Conservation (phyloP, 1,284 basidiomycete species). For the Paramarasmius palmivorus region DNA sequence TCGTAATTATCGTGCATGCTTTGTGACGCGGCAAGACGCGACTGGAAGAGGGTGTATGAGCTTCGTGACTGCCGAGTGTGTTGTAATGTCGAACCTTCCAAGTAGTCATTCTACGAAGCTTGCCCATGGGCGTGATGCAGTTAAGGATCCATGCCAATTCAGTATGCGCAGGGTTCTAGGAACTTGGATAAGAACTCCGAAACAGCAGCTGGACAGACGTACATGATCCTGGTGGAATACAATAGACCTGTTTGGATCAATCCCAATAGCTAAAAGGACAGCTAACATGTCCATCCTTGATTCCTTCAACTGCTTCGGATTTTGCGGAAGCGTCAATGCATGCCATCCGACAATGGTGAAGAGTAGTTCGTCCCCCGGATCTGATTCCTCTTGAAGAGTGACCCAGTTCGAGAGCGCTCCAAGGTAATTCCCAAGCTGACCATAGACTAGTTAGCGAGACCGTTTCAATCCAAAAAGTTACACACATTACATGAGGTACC, state of each 20-base stretch:
- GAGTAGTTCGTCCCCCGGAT: slow-evolving; percentile 62
- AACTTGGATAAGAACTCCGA: slow-evolving; percentile 5
- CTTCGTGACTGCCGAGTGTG: no score
- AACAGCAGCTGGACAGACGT: slow-evolving; percentile 25
- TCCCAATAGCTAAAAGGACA: slow-evolving; percentile 80
- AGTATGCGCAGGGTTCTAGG: slow-evolving; percentile 79
- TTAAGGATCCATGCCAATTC: slow-evolving; percentile 93
- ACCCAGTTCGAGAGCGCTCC: slow-evolving; percentile 92
- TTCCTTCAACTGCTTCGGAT: slow-evolving; percentile 60
- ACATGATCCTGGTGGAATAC: slow-evolving; percentile 92
- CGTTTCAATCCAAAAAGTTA: no score
- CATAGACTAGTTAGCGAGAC: background rate
- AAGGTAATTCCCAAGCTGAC: slow-evolving; percentile 89
- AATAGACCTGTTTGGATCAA: slow-evolving; percentile 77
- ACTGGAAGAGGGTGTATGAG: slow-evolving; percentile 38
- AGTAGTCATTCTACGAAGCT: slow-evolving; percentile 88
- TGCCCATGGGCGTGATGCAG: slow-evolving; percentile 83
- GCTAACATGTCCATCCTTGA: slow-evolving; percentile 83
- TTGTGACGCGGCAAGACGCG: slow-evolving; percentile 72
- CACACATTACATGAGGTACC: slow-evolving; percentile 29
- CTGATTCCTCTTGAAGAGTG: slow-evolving; percentile 65
- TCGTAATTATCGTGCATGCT: slow-evolving; percentile 77
- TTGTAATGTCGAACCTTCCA: no score
- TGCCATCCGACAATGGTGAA: slow-evolving; percentile 94
- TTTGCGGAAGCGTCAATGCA: slow-evolving; percentile 88